Conservation (phyloP, 805 yeast genomes). For the Candida pini region DNA sequence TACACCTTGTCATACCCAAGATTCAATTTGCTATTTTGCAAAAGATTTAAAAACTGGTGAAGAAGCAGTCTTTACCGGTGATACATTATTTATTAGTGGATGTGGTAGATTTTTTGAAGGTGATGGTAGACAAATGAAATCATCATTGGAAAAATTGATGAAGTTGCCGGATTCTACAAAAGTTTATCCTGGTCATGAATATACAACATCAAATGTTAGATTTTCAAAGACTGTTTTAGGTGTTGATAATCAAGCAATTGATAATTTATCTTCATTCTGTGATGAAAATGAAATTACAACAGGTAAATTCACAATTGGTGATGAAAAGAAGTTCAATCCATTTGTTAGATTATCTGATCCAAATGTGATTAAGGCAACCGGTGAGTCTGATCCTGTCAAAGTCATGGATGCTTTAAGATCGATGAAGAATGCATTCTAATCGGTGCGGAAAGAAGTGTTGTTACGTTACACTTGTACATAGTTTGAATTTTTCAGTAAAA, state of each 20-base stretch:
- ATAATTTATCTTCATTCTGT: slow-evolving; percentile 46
- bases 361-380: slow-evolving; percentile 53
- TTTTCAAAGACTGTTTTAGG: slow-evolving; percentile 65
- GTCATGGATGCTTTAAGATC: slow-evolving; percentile 72
- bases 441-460: not conserved
- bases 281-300: slow-evolving; percentile 65
- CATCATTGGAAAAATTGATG: slow-evolving; percentile 57
- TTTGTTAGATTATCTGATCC: slow-evolving; percentile 77
- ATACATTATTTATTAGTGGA: slow-evolving; percentile 88
- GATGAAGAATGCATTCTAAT: slow-evolving; percentile 57
- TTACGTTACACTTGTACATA: slow-evolving; percentile 1
- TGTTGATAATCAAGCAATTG: slow-evolving; percentile 44
- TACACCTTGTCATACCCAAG: slow-evolving; percentile 98
- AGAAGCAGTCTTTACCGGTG: slow-evolving; percentile 87
- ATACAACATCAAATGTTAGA: slow-evolving; percentile 73
- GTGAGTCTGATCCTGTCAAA: slow-evolving; percentile 40
- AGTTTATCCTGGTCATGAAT: slow-evolving; percentile 95
- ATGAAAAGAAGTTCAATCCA: slow-evolving; percentile 81
- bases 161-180: slow-evolving; percentile 60
- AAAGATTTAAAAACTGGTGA: slow-evolving; percentile 59
- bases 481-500: not conserved
- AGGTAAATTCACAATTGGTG: slow-evolving; percentile 77
- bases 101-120: slow-evolving; percentile 98
- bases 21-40: slow-evolving; percentile 83
- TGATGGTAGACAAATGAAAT: slow-evolving; percentile 71